Evolutionary conservation across 495 filamentous ascomycete genomes (phyloP), one percentile per base, ranked within the genome.

Genomic region (Trichoderma asperelloides): DNA sequence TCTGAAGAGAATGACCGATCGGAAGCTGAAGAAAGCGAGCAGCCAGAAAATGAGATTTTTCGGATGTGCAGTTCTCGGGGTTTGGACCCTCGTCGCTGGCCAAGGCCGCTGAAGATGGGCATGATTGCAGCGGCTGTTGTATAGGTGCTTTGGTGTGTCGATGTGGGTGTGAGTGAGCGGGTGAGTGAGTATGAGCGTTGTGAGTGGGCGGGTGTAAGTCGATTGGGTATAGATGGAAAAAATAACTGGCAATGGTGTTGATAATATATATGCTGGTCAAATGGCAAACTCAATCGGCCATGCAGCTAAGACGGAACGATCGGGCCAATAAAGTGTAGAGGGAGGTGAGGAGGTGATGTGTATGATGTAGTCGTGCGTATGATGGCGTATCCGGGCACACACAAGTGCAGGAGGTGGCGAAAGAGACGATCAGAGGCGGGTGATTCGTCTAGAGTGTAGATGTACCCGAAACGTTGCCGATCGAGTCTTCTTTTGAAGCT

Each of bases 1-100:
- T 65, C 64, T 40, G 64, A 65, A 45, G 64, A 65, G 21, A 65
- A 45, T 40, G 64, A 65, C n/a, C 64, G 43, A 39, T 45, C 64
- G 23, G 55, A 60, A 28, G 64, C 18, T 8, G 45, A 49, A 15
- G 64, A 41, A 4, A 65, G 64, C 8, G 64, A 45, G 39, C 39
- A 65, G 21, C 64, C 64, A 7, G 64, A 65, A 23, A 65, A 65
- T 9, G 64, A 65, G 39, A 65, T 25, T 25, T 65, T 65, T 40
- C 64, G 64, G 39, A 65, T 65, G 64, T 65, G 64, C n/a, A 65
- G 40, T 6, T 65, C 64, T 4, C 64, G 64, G 9, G 64, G 33
- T 13, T 65, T 65, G n/a, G 64, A 65, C 9, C 41, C 27, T 6
- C 41, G 39, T 25, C 64, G 41, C 64, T 47, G 41, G 64, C 39